phyloP scores from a whole-genome alignment of 2,329 filamentous ascomycete genomes.

The Aureobasidium sp. region DNA sequence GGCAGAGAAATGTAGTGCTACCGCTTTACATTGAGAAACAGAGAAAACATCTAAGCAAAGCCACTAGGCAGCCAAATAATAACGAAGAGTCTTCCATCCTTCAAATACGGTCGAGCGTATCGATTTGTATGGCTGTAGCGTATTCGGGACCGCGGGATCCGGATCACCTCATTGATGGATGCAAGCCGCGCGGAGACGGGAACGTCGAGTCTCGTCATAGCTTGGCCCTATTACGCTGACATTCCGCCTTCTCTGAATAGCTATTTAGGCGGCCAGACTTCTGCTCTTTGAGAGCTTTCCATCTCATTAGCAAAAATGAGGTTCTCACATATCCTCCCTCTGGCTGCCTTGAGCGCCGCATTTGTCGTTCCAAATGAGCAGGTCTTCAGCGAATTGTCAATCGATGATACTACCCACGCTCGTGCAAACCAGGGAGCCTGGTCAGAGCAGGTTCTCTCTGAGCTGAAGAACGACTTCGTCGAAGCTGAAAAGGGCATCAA shows the following conservation, averaged over 20 bases:
- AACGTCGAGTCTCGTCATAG: slow-evolving; percentile 15
- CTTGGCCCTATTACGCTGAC: slow-evolving; percentile 14
- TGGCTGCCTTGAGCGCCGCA: slow-evolving; percentile 44
- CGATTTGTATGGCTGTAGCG: neutral
- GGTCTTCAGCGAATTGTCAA: slow-evolving; percentile 37
- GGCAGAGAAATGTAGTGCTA: neutral
- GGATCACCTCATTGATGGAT: slow-evolving; percentile 3
- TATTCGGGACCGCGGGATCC: neutral
- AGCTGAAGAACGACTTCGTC: slow-evolving; percentile 29
- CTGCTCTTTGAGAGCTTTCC: neutral
- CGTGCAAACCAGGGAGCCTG: slow-evolving; percentile 27
- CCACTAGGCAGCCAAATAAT: neutral
- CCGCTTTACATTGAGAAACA: neutral
- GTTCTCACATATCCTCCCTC: slow-evolving; percentile 41
- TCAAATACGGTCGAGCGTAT: neutral
- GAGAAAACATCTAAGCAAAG: neutral
- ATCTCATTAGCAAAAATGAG: slow-evolving; percentile 36
- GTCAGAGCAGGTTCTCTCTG: slow-evolving; percentile 26
- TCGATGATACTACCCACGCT: slow-evolving; percentile 31
- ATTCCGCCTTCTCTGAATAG: slow-evolving; percentile 1
- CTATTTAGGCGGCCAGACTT: slow-evolving; percentile 16
- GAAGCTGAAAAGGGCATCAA: slow-evolving; percentile 21
- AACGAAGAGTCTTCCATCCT: neutral
- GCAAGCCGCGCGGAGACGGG: neutral
- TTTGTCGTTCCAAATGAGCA: slow-evolving; percentile 48